Evolutionary conservation across 202 grass and related monocot species (phyloP).

Genomic region (Zoysia matrella): DNA sequence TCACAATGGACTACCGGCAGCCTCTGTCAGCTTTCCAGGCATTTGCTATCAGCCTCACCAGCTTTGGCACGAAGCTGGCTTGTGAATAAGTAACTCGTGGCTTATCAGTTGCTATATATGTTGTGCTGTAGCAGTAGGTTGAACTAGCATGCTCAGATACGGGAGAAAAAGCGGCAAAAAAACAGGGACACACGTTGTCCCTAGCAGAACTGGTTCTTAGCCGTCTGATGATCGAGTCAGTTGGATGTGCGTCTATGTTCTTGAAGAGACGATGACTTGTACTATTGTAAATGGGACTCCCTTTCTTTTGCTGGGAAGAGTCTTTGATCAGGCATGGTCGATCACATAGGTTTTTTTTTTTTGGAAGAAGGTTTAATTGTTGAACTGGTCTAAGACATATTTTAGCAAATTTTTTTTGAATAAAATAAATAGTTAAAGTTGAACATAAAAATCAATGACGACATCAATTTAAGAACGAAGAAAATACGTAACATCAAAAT

Average conservation of each 20-base stretch:
- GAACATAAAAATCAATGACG: too few species aligned
- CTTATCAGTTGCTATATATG: slow-evolving; percentile 22
- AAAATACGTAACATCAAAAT: too few species aligned
- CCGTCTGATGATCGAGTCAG: slow-evolving; percentile 33
- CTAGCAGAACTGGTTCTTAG: slow-evolving; percentile 13
- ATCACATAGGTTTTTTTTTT: too few species aligned
- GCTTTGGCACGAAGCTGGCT: slow-evolving; percentile 91
- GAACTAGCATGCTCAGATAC: slow-evolving; percentile 11
- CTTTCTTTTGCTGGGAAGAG: slow-evolving; percentile 3
- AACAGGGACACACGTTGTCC: slow-evolving; percentile 8
- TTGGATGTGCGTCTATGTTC: slow-evolving; percentile 22
- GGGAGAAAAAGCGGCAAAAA: slow-evolving; percentile 15
- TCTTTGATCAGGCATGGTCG: neutral
- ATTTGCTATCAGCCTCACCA: slow-evolving; percentile 87
- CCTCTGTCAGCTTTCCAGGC: slow-evolving; percentile 90
- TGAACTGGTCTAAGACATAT: too few species aligned
- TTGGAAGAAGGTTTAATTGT: neutral
- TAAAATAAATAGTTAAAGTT: too few species aligned
- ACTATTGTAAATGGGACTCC: slow-evolving; percentile 47
- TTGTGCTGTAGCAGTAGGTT: slow-evolving; percentile 23
- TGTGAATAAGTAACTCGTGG: slow-evolving; percentile 67
- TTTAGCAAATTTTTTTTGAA: too few species aligned
- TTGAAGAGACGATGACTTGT: slow-evolving; percentile 16
- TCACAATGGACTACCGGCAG: slow-evolving; percentile 88
- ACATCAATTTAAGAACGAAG: too few species aligned